Evolutionary conservation across 2,329 filamentous ascomycete species (phyloP).

Genomic region (Penicillium digitatum): DNA sequence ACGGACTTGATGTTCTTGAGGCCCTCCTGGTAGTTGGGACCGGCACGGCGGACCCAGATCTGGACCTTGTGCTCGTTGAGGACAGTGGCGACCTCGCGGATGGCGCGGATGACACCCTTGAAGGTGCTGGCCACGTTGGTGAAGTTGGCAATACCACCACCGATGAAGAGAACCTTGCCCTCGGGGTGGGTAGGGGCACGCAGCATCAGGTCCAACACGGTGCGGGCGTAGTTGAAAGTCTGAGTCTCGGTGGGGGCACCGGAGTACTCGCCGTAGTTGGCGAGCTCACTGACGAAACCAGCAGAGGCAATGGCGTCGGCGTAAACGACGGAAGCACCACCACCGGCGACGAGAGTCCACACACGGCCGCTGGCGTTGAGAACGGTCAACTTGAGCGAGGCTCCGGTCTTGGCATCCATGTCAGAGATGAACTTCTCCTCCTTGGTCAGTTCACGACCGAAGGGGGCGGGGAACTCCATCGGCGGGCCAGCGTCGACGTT

Average conservation of each 20-base stretch:
- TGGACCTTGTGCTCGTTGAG: slow-evolving; percentile 95
- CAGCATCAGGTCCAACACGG: slow-evolving; percentile 95
- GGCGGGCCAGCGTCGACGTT: slow-evolving; percentile 94
- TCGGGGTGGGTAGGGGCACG: slow-evolving; percentile 78
- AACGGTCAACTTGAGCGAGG: slow-evolving; percentile 95
- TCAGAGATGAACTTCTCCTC: slow-evolving; percentile 99
- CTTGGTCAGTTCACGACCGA: slow-evolving; percentile 96
- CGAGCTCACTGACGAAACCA: slow-evolving; percentile 91
- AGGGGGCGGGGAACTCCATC: slow-evolving; percentile 98
- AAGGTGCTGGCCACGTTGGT: slow-evolving; percentile 99
- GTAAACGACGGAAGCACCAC: slow-evolving; percentile 98
- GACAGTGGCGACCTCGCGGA: slow-evolving; percentile 80
- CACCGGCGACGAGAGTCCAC: slow-evolving; percentile 98
- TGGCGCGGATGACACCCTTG: slow-evolving; percentile 97
- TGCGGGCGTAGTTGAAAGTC: slow-evolving; percentile 98
- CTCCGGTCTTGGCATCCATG: slow-evolving; percentile 98
- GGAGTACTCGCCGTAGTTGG: slow-evolving; percentile 99
- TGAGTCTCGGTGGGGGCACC: slow-evolving; percentile 98
- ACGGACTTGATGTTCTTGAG: slow-evolving; percentile 99
- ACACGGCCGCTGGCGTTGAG: slow-evolving; percentile 87
- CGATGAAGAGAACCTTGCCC: slow-evolving; percentile 99
- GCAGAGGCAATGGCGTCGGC: slow-evolving; percentile 96
- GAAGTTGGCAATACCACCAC: slow-evolving; percentile 99
- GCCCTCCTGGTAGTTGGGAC: slow-evolving; percentile 99
- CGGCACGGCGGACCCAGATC: slow-evolving; percentile 89